A percentile compares a stretch with the other conserved stretches of the same genome.
Conservation (phyloP, 148 eudicot genomes). For the Rhododendron ovatum region DNA sequence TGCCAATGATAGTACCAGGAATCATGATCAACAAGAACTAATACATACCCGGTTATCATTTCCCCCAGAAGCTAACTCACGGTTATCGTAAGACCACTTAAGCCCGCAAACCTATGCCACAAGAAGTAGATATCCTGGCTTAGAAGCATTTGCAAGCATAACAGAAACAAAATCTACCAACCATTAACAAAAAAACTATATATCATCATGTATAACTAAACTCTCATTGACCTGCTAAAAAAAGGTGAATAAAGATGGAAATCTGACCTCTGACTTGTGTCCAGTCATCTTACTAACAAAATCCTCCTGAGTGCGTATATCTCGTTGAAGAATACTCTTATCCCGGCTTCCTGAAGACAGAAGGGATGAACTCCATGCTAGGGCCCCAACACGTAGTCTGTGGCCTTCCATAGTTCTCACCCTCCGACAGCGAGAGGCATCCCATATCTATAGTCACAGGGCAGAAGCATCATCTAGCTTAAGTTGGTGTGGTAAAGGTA, state of each 20-base stretch:
- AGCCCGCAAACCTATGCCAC: slow-evolving; percentile 78
- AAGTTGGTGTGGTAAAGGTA: neutral
- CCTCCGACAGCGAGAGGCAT: slow-evolving; percentile 76
- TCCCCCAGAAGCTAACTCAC: slow-evolving; percentile 94
- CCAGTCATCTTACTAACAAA: slow-evolving; percentile 73
- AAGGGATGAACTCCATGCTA: slow-evolving; percentile 82
- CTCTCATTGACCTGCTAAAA: neutral
- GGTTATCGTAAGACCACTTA: slow-evolving; percentile 89
- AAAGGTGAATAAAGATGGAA: slow-evolving; percentile 7
- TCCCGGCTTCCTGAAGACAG: slow-evolving; percentile 87
- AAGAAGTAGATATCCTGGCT: neutral
- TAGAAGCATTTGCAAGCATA: neutral
- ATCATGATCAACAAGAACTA: neutral
- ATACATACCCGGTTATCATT: slow-evolving; percentile 79
- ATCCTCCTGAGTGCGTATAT: slow-evolving; percentile 73
- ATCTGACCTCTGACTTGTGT: slow-evolving; percentile 85
- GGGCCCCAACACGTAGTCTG: slow-evolving; percentile 72
- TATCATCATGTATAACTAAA: neutral
- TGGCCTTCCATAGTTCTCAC: slow-evolving; percentile 87
- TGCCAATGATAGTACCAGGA: neutral
- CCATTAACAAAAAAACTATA: neutral
- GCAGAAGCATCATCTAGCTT: slow-evolving; percentile 3
- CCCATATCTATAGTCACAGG: slow-evolving; percentile 59
- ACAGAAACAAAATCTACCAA: neutral
- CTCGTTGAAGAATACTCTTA: slow-evolving; percentile 79